Percentiles rank a stretch among this genome's conserved stretches.
Conservation (phyloP, 768 basidiomycete genomes). For the Calocybe cyanea region DNA sequence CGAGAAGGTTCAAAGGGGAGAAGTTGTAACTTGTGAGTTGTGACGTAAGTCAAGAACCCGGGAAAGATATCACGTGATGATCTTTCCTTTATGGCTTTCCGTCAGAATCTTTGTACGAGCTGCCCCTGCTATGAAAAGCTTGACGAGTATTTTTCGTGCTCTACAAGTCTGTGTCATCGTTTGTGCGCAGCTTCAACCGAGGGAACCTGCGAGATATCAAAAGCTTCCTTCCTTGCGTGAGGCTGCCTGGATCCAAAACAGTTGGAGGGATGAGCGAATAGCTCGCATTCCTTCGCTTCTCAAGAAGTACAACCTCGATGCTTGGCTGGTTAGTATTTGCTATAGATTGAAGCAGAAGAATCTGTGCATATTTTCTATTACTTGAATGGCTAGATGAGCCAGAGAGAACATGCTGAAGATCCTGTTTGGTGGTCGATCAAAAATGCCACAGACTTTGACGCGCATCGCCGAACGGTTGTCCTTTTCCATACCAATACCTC, state of each 20-base stretch:
- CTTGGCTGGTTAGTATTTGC: conserved; percentile 32
- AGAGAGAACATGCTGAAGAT: conserved; percentile 53
- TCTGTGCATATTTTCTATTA: neutral
- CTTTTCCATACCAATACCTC: conserved; percentile 45
- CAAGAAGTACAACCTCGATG: conserved; percentile 37
- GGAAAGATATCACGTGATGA: no score
- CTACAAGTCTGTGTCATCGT: neutral
- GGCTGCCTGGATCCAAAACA: conserved; percentile 35
- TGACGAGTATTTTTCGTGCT: neutral
- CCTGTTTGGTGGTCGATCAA: conserved; percentile 50
- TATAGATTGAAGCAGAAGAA: neutral
- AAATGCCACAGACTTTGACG: conserved; percentile 44
- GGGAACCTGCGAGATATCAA: conserved; percentile 29
- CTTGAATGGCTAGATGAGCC: conserved; percentile 30
- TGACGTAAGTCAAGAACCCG: no score
- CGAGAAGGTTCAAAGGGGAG: no score
- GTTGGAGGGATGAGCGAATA: conserved; percentile 38
- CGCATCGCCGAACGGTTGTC: conserved; percentile 44
- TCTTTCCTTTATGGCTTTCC: no score
- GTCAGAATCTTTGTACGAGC: no score
- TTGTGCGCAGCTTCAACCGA: conserved; percentile 20
- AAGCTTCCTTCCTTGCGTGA: conserved; percentile 36
- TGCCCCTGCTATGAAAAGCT: no score
- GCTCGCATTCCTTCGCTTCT: conserved; percentile 38
- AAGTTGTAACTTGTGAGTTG: no score